Conservation (phyloP, 2,329 filamentous ascomycete species). For the Diaporthe longicolla region DNA sequence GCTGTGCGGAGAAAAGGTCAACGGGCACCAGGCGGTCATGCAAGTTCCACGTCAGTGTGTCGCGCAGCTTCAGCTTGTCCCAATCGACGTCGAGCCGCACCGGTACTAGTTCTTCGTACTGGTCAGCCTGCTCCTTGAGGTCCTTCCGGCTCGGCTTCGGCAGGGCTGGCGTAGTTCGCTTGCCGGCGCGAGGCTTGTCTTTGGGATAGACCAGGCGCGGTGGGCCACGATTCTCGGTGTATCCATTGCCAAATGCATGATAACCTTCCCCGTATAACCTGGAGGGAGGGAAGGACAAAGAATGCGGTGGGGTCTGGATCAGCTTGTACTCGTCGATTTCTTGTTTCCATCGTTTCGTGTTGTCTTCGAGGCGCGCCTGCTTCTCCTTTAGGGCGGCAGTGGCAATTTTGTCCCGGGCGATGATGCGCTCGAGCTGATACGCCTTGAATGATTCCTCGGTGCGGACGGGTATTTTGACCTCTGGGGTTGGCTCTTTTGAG, state of each 20-base stretch:
- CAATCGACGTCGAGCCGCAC: conserved; percentile 93
- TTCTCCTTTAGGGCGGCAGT: conserved; percentile 65
- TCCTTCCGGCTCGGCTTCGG: conserved; percentile 82
- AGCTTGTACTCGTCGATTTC: conserved; percentile 79
- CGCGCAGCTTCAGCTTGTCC: conserved; percentile 94
- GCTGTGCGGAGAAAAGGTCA: conserved; percentile 87
- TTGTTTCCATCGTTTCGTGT: conserved; percentile 74
- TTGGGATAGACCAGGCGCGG: conserved; percentile 84
- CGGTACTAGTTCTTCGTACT: conserved; percentile 91
- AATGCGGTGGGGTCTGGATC: conserved; percentile 67
- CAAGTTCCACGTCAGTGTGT: conserved; percentile 99
- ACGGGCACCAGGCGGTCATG: conserved; percentile 87
- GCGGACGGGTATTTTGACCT: conserved; percentile 53
- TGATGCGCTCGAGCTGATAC: conserved; percentile 68
- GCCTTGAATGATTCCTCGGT: conserved; percentile 70
- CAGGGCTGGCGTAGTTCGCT: conserved; percentile 79
- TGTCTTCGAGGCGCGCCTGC: conserved; percentile 67
- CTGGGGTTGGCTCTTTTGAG: conserved; percentile 47
- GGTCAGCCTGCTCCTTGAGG: conserved; percentile 86
- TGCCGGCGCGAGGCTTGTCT: conserved; percentile 82
- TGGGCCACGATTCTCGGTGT: conserved; percentile 79
- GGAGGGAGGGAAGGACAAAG: conserved; percentile 68
- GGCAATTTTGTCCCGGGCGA: conserved; percentile 68
- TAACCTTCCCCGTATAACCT: conserved; percentile 82
- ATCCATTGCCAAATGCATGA: conserved; percentile 88